Evolutionary conservation across 768 basidiomycete species (phyloP), one percentile per base, ranked within the genome.

Genomic region (Boletus pseudo-olivaceus): DNA sequence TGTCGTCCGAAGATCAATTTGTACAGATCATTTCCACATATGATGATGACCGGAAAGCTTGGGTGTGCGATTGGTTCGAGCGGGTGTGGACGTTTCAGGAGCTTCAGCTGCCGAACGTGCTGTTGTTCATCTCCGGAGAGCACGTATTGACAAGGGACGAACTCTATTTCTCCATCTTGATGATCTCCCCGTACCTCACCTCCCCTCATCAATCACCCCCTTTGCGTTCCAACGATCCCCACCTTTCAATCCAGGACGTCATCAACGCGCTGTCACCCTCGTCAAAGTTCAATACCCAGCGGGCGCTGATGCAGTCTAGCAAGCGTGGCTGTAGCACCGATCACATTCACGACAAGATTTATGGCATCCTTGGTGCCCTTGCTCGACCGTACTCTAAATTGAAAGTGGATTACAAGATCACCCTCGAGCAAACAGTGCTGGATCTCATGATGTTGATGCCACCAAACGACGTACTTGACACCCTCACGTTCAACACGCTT

Each of bases 31-130:
- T 10, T 8, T 38, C 32, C 11, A 51, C 55, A 10, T 32, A 57
- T 19, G 49, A 57, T 3, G 41, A 1, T 5, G 57, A 49, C 4
- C 44, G 46, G 19, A 57, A 57, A 35, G 57, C 55, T 6, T 49
- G 57, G 49, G 57, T 58, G 17, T 57, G 53, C 19, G 30, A 48
- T 26, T 58, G 57, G 57, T 57, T 57, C 20, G 57, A 58, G 47
- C 45, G 55, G 12, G 57, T 58, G 7, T 58, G 57, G 55, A 58
- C 57, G 6, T 57, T 57, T 32, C 55, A 58, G 47, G 55, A 58
- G 19, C 55, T 58, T 19, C 57, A 51, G 46, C 27, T 58, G 8
- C 55, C 55, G 1, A 37, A 39, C 17, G 30, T 23, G 29, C 10
- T 57, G 8, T n/a, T 58, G 7, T 57, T 58, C 38, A 37, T 58